Conservation (phyloP, 495 filamentous ascomycete genomes). For the Jackrogersella multiformis region DNA sequence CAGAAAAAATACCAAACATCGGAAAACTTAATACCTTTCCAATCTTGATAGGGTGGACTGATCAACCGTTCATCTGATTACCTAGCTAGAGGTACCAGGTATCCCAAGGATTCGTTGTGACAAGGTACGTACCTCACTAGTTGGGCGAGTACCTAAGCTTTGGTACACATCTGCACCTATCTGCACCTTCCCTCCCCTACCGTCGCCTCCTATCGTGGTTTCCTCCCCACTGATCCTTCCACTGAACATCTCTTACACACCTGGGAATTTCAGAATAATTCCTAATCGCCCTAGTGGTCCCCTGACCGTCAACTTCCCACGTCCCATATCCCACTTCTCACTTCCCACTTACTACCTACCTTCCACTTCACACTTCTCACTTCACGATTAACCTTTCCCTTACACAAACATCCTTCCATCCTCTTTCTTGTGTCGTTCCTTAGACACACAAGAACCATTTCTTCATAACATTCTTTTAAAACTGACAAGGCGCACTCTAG, state of each 20-base stretch:
- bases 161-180: neutral
- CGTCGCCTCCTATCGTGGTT: conserved; percentile 2
- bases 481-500: conserved; percentile 14
- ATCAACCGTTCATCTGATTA: neutral
- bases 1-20: conserved; percentile 1
- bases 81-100: no score
- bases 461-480: conserved; percentile 22
- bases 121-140: neutral
- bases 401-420: neutral
- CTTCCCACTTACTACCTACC: neutral
- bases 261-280: neutral
- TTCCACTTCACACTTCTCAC: neutral
- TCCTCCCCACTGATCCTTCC: no score
- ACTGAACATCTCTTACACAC: neutral
- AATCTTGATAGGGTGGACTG: neutral
- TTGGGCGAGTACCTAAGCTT: neutral
- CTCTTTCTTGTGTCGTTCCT: neutral
- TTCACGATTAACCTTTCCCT: neutral
- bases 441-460: conserved; percentile 1
- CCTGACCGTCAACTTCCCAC: neutral
- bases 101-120: neutral
- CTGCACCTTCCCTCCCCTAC: conserved; percentile 22
- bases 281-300: neutral
- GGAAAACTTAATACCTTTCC: conserved; percentile 1
- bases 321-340: no score